Evolutionary conservation across 2,329 filamentous ascomycete genomes (phyloP).

Genomic region (Daldinia eschscholtzii): DNA sequence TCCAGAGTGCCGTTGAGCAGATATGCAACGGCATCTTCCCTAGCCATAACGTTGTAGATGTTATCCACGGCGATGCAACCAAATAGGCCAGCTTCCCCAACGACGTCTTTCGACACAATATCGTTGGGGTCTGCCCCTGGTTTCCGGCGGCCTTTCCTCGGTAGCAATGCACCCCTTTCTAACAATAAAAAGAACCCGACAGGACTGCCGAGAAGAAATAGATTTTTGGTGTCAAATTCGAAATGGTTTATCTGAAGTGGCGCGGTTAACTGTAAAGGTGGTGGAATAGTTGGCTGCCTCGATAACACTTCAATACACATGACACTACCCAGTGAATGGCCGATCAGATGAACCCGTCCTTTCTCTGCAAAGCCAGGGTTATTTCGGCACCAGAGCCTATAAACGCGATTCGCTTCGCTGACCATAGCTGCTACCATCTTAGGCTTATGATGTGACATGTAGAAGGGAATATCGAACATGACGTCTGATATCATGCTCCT

Average conservation of each 20-base stretch:
- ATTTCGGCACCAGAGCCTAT: conserved; percentile 92
- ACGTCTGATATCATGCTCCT: conserved; percentile 95
- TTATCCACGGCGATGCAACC: conserved; percentile 96
- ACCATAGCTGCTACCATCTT: conserved; percentile 95
- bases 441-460: conserved; percentile 93
- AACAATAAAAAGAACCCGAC: conserved; percentile 93
- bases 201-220: conserved; percentile 92
- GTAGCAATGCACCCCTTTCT: conserved; percentile 78
- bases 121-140: conserved; percentile 77
- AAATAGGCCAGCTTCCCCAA: conserved; percentile 83
- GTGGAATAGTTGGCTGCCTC: conserved; percentile 81
- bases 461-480: conserved; percentile 98
- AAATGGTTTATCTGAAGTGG: conserved; percentile 71
- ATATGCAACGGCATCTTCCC: conserved; percentile 84
- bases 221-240: conserved; percentile 90
- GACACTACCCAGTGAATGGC: conserved; percentile 91
- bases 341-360: conserved; percentile 91
- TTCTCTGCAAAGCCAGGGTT: conserved; percentile 86
- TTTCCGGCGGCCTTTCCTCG: conserved; percentile 81
- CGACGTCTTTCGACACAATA: conserved; percentile 68
- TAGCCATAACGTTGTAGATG: conserved; percentile 89
- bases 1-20: conserved; percentile 93
- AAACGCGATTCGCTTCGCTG: conserved; percentile 93
- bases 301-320: conserved; percentile 95
- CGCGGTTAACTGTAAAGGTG: conserved; percentile 61